Conservation (phyloP, 2,329 filamentous ascomycete genomes). For the Epicoccum nigrum region DNA sequence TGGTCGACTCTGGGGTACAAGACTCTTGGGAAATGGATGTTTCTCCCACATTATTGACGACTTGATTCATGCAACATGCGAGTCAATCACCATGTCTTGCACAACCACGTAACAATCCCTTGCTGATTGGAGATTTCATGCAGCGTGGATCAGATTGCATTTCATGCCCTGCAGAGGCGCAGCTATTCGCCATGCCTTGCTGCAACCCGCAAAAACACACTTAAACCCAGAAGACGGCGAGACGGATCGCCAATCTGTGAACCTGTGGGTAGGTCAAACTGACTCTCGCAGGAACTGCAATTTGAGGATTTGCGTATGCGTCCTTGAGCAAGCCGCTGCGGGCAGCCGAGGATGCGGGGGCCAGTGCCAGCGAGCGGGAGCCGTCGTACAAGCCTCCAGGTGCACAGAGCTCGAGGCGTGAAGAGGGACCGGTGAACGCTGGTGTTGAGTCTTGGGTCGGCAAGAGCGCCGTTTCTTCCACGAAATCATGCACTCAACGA, state of each 20-base stretch:
- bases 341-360: conserved; percentile 4
- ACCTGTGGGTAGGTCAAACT: too few relatives aligned
- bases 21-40: conserved; percentile 22
- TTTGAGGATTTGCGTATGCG: neutral
- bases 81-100: conserved; percentile 2
- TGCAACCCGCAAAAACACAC: conserved; percentile 15
- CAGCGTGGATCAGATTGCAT: conserved; percentile 6
- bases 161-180: conserved; percentile 11
- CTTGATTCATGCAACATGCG: conserved; percentile 27
- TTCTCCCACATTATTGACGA: conserved; percentile 23
- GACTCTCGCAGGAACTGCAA: too few relatives aligned
- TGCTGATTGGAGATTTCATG: conserved; percentile 1
- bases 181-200: conserved; percentile 1
- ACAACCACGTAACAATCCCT: neutral
- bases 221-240: neutral
- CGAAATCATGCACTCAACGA: neutral
- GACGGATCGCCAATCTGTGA: too few relatives aligned
- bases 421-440: neutral
- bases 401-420: conserved; percentile 4
- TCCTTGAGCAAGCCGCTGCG: neutral
- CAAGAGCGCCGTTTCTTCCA: neutral
- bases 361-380: neutral
- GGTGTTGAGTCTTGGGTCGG: neutral
- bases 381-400: neutral
- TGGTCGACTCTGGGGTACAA: conserved; percentile 23